Conservation (phyloP, 2,329 filamentous ascomycete species). For the Aspergillus vadensis region DNA sequence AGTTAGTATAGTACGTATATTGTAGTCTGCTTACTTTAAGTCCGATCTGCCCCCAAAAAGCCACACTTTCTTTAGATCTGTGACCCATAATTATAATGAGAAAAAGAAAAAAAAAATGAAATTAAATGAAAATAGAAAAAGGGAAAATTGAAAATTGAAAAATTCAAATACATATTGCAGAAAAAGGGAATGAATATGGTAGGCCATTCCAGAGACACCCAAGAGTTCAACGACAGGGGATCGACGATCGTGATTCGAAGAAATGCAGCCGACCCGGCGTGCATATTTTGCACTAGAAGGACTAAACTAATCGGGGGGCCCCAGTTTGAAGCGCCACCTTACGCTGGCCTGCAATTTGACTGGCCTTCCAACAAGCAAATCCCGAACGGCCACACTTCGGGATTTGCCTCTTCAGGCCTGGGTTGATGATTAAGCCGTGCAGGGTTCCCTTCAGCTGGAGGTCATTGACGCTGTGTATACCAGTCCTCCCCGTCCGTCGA, state of each 20-base stretch:
- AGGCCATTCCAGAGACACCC: not conserved
- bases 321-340: not conserved
- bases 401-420: conserved; percentile 33
- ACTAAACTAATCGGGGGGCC: not conserved
- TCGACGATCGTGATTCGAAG: not conserved
- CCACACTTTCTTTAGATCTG: not conserved
- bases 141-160: not conserved
- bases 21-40: too few relatives aligned
- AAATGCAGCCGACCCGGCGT: not conserved
- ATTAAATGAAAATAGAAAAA: not conserved
- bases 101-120: not conserved
- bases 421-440: conserved; percentile 33
- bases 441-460: conserved; percentile 18
- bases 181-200: not conserved
- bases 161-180: not conserved
- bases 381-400: conserved; percentile 35
- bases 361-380: conserved; percentile 27
- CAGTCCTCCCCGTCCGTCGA: conserved; percentile 31
- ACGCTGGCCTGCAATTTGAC: conserved; percentile 5
- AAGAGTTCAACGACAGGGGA: not conserved
- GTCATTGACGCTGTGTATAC: conserved; percentile 28
- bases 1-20: too few relatives aligned
- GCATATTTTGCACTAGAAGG: not conserved
- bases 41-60: not conserved
- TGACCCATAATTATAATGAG: not conserved